Evolutionary conservation across 257 asterid species (phyloP).

Genomic region (Osmanthus fragrans): DNA sequence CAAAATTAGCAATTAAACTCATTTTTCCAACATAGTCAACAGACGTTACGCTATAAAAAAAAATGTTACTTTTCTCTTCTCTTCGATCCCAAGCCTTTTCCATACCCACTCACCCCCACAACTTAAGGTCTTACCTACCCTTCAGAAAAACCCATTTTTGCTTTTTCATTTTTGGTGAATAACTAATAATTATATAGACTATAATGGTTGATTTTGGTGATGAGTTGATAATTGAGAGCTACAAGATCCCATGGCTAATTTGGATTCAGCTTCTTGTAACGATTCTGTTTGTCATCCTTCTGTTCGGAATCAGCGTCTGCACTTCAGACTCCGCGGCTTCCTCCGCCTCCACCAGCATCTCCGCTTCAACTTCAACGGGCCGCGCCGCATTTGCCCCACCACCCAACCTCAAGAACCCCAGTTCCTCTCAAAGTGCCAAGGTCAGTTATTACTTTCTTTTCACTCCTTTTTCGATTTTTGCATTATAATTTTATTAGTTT

Average conservation of each 20-base stretch:
- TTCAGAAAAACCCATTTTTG: neutral
- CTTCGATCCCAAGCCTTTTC: too few species aligned
- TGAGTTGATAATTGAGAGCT: conserved; percentile 62
- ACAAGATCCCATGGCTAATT: conserved; percentile 65
- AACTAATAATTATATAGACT: conserved; percentile 5
- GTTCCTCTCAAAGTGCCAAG: conserved; percentile 34
- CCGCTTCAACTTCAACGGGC: conserved; percentile 28
- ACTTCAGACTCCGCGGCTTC: conserved; percentile 22
- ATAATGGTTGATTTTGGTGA: conserved; percentile 68
- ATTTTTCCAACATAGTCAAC: too few species aligned
- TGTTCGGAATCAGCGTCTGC: conserved; percentile 44
- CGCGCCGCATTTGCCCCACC: conserved; percentile 13
- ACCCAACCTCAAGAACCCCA: conserved; percentile 24
- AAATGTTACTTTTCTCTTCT: too few species aligned
- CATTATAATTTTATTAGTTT: neutral
- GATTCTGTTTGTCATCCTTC: conserved; percentile 53
- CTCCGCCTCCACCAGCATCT: conserved; percentile 21
- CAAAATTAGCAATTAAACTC: too few species aligned
- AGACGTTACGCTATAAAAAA: too few species aligned
- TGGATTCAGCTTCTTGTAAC: conserved; percentile 71
- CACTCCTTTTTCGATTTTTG: neutral
- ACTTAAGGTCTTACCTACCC: neutral
- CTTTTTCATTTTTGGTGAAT: neutral
- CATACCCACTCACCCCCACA: neutral
- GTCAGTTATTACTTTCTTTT: conserved; percentile 17